Evolutionary conservation across 192 early-diverging fungal species (phyloP).

Genomic region (Umbelopsis sp.): DNA sequence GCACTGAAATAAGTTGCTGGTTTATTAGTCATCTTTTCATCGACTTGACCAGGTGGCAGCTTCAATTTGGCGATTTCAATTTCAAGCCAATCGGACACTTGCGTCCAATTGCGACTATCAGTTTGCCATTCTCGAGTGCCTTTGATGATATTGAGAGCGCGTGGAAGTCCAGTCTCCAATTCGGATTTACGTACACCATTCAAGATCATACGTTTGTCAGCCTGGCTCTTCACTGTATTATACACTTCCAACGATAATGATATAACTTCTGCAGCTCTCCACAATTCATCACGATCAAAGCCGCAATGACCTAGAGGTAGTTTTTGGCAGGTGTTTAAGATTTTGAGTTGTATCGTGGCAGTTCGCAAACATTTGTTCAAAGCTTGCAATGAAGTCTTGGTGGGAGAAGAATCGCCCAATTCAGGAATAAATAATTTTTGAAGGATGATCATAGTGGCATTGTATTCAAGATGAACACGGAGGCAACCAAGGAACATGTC

Average conservation of each 20-base stretch:
- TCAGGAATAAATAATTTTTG: conserved; percentile 43
- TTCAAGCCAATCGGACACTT: conserved; percentile 39
- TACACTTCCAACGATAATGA: conserved; percentile 30
- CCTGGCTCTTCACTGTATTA: conserved; percentile 7
- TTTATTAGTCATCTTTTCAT: neutral
- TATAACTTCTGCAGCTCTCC: conserved; percentile 37
- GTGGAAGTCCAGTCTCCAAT: conserved; percentile 23
- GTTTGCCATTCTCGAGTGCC: conserved; percentile 33
- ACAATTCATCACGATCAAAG: conserved; percentile 44
- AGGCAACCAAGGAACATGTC: conserved; percentile 38
- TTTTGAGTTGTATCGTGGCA: conserved; percentile 27
- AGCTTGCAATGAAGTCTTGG: conserved; percentile 26
- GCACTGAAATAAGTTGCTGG: conserved; percentile 19
- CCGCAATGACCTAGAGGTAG: conserved; percentile 24
- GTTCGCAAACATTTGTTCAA: conserved; percentile 37
- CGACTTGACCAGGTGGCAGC: conserved; percentile 9
- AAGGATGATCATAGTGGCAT: conserved; percentile 42
- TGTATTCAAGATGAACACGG: conserved; percentile 38
- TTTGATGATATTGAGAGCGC: conserved; percentile 25
- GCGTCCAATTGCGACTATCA: conserved; percentile 26
- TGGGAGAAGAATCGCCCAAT: conserved; percentile 23
- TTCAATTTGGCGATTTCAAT: conserved; percentile 32
- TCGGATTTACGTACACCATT: conserved; percentile 26
- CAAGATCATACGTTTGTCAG: conserved; percentile 23
- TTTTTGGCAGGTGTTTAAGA: conserved; percentile 24